These are phyloP conservation scores for Coccinonectria pachysandricola DNA, from an alignment of 2,329 filamentous ascomycete genomes.

Conservation along the genomic window DNA sequence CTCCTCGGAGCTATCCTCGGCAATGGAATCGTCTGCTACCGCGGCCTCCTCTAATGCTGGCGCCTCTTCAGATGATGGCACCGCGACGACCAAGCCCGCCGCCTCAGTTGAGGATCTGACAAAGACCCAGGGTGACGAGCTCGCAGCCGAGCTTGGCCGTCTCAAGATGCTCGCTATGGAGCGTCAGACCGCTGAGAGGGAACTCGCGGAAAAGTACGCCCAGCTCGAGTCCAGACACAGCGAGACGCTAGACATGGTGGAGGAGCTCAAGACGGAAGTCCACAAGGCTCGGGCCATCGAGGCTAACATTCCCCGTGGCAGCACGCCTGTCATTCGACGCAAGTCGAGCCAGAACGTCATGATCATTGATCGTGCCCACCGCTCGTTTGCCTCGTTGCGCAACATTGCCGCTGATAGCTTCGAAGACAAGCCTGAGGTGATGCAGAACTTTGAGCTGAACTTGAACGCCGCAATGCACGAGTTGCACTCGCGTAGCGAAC, in stretches of 20 bases:
- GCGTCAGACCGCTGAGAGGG: constrained; percentile 63
- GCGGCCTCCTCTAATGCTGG: constrained; percentile 53
- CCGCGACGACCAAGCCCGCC: constrained; percentile 35
- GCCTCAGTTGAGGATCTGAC: constrained; percentile 29
- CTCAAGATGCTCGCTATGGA: constrained; percentile 62
- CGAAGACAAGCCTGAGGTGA: constrained; percentile 67
- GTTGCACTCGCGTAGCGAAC: constrained; percentile 73
- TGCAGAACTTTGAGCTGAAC: constrained; percentile 89
- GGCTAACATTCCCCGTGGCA: constrained; percentile 49
- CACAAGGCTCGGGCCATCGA: constrained; percentile 61
- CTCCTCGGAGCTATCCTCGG: constrained; percentile 87
- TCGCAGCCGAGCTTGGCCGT: constrained; percentile 57
- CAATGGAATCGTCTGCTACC: constrained; percentile 62
- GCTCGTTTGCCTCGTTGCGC: constrained; percentile 80
- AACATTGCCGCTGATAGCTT: constrained; percentile 84
- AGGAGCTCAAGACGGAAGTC: constrained; percentile 81
- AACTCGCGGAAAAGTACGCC: constrained; percentile 70
- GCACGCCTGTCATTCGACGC: constrained; percentile 74
- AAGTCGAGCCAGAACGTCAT: constrained; percentile 88
- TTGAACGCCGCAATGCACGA: constrained; percentile 89
- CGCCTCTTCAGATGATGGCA: constrained; percentile 27
- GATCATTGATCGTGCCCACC: constrained; percentile 79
- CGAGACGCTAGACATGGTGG: constrained; percentile 73
- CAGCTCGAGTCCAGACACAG: constrained; percentile 74
- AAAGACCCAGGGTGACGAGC: constrained; percentile 29